Conservation (phyloP, 495 filamentous ascomycete genomes). For the Penicillium salamii region DNA sequence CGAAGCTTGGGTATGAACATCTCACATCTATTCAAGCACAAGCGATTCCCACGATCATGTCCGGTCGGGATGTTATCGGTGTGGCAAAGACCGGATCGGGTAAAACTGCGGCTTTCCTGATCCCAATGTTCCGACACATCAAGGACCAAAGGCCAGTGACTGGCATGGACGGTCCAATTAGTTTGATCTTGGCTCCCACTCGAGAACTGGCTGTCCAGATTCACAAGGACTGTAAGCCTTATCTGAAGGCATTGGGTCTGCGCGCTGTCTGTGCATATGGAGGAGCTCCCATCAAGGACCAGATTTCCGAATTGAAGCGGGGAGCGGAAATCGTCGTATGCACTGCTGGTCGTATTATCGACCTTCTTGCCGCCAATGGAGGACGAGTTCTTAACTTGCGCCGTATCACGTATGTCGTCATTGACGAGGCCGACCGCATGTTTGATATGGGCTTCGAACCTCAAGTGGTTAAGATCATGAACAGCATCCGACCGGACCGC, state of each 20-base stretch:
- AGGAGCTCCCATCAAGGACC: conserved; percentile 93
- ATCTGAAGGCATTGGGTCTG: conserved; percentile 85
- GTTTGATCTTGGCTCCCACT: conserved; percentile 89
- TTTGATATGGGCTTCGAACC: conserved; percentile 99
- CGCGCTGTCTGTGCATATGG: conserved; percentile 94
- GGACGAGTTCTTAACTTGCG: conserved; percentile 89
- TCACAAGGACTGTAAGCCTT: conserved; percentile 89
- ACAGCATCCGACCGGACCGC: conserved; percentile 83
- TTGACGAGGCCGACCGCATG: conserved; percentile 99
- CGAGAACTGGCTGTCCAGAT: conserved; percentile 95
- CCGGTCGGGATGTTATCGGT: conserved; percentile 92
- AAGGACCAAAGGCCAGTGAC: conserved; percentile 87
- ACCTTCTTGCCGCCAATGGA: conserved; percentile 87
- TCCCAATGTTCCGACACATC: conserved; percentile 97
- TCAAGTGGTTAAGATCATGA: conserved; percentile 94
- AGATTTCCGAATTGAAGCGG: conserved; percentile 93
- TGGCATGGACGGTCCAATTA: conserved; percentile 81
- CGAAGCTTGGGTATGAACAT: conserved; percentile 76
- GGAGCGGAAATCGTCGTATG: conserved; percentile 94
- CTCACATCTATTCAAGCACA: conserved; percentile 95
- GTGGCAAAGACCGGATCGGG: conserved; percentile 99
- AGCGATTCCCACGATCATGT: conserved; percentile 93
- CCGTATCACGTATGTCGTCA: conserved; percentile 85
- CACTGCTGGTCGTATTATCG: conserved; percentile 96
- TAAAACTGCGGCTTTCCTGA: conserved; percentile 91